Base-by-base conservation (phyloP, 345 rosid genomes). In the Gossypium rotundifolium region DNA sequence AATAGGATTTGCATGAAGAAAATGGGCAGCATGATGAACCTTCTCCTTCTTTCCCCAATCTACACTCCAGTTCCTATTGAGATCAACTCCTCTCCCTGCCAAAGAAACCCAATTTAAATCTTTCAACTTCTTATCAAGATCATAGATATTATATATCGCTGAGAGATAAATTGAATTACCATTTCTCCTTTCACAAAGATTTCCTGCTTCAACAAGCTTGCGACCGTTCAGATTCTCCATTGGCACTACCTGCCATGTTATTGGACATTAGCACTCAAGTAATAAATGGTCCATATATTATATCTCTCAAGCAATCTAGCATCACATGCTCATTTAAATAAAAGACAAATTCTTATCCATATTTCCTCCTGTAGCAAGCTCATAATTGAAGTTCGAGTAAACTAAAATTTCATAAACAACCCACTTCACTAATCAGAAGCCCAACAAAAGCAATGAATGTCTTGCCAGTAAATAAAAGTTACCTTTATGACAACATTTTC, bases 11-110 rank as follows among this genome's bases (percentile, higher is more conserved):
- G 33, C 52, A 44, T 0, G 44, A 25, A 46, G 23, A 62, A 64
- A 55, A 4, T 53, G 46, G 55, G 74, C 67, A 54, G 11, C 61
- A 77, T 14, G 49, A 57, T 64, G 55, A 33, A 93, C 99, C 93
- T 96, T 88, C 85, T 96, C 99, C 80, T 93, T 93, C 84, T 89
- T 96, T 54, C 98, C 99, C 99, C 99, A 93, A 75, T 96, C 99
- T 67, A 96, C 98, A 33, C 97, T 90, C 99, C 99, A 96, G 57
- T 96, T 96, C 71, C 99, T 85, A 82, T 96, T 96, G 66, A 96
- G 90, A 82, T 96, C 99, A 76, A 96, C 99, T 76, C 98, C 99
- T 84, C 99, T 89, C 57, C 97, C 99, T 95, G 85, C 79, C 70
- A 65, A 45, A 33, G 63, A 73, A 79, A 14, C 42, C 59, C 74